Evolutionary conservation across 2,329 filamentous ascomycete species (phyloP), one percentile per base, ranked within the genome.

Genomic region (Sarocladium kiliense): DNA sequence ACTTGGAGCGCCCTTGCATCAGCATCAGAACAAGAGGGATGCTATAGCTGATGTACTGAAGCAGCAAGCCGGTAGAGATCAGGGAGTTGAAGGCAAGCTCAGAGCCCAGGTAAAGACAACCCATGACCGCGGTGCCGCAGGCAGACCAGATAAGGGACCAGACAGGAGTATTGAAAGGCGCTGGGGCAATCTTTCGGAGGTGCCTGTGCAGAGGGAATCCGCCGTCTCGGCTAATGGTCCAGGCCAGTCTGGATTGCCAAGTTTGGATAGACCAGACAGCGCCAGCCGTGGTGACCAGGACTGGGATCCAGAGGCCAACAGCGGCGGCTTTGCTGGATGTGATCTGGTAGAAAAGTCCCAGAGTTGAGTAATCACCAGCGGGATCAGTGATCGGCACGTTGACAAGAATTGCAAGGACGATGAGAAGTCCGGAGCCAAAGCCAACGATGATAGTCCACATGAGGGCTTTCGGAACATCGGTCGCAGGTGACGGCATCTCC

Each of bases 221-320:
- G 9, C 53, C 56, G 23, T 66, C 62, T 16, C 63, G 62, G 32
- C 62, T 63, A 44, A 66, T 64, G 3, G 62, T 62, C 64, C 65
- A 66, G 0, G 65, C 63, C 4, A 66, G 59, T 7, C 65, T 60
- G 14, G 65, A 66, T 36, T 66, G 63, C 64, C 65, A 66, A 0
- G 61, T 65, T 18, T 66, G 64, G 23, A 65, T 64, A 2, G 61
- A 61, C 63, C 63, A 65, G 21, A 65, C 58, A 1, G 62, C 59
- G 12, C 62, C 61, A 7, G 57, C 58, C 1, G 60, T 61, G 12
- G 63, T 59, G 23, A 64, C 57, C 27, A 66, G 30, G 0, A 65
- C 56, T 1, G 61, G 62, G 1, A 62, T 49, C 60, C 61, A 63
- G 11, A 65, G 58, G 0, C 61, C 64, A 2, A 62, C 58, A 14